Evolutionary conservation across 352 stramenopile genomes (phyloP), one percentile per base, ranked within the genome.

Genomic region (Phytophthora pistaciae): DNA sequence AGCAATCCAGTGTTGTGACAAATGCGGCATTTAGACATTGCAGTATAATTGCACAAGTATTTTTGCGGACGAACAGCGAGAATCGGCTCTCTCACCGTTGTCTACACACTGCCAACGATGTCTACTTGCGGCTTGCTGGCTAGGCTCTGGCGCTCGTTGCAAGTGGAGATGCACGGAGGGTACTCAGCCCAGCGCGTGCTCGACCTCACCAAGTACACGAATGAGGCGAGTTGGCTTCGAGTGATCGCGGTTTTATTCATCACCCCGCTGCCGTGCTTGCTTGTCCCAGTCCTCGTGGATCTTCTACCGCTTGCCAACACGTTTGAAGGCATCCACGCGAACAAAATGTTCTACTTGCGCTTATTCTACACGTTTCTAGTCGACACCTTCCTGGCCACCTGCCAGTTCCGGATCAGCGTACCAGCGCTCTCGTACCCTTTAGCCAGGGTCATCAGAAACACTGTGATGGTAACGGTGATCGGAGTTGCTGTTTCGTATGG

Each of bases 311-410:
- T 76, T 11, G 20, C 48, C 3, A 33, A 64, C 14, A 56, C 72
- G 3, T 29, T 48, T 2, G 56, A 61, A 18, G 68, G 68, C 0
- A 36, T 58, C 13, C 7, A 48, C 20, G 6, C 23, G 6, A 80
- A 74, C 38, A 58, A 25, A 20, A n/a, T 64, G 18, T 80, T 72
- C 25, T 60, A 60, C 46, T 10, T 70, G 4, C 67, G 67, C 8
- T 49, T 40, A 44, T 65, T 53, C 21, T 20, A 44, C 33, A 58
- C 56, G 33, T 68, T 60, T 20, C 57, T 44, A 29, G 60, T 66
- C 5, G 40, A 72, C 20, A 68, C 55, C 40, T 50, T 68, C 11
- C 29, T 74, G 11, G 27, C 56, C 25, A 66, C 59, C 18, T 54
- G 60, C 18, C 64, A 70, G 33, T 55, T 61, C 23, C 56, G 64